Conservation (phyloP, 2,329 filamentous ascomycete species). For the Ceratocystis smalleyi region DNA sequence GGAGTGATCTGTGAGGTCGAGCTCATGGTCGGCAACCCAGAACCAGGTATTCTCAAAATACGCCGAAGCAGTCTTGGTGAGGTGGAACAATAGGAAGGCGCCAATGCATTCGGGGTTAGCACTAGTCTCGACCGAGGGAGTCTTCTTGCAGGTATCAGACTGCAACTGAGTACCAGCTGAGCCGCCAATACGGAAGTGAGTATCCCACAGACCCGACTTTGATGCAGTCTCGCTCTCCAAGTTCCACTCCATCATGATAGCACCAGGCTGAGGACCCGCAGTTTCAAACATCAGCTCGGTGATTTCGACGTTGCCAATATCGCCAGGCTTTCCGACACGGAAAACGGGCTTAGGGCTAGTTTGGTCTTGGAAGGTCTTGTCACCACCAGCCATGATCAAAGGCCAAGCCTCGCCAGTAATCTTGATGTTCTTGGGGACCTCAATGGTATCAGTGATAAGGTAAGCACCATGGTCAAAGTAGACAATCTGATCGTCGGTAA, state of each 20-base stretch:
- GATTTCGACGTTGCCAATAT: conserved; percentile 70
- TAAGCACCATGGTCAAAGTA: conserved; percentile 67
- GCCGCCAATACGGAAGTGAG: conserved; percentile 88
- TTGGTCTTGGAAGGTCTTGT: conserved; percentile 54
- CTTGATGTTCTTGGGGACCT: conserved; percentile 62
- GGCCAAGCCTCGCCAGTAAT: conserved; percentile 90
- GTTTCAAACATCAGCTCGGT: conserved; percentile 78
- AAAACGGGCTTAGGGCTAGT: conserved; percentile 69
- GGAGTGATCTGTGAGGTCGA: conserved; percentile 57
- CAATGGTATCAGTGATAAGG: conserved; percentile 52
- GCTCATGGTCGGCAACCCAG: conserved; percentile 82
- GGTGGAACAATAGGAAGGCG: conserved; percentile 54
- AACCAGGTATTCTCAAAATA: conserved; percentile 86
- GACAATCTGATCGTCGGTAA: conserved; percentile 47
- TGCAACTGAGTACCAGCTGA: conserved; percentile 71
- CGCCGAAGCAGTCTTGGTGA: conserved; percentile 45
- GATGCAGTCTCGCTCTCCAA: conserved; percentile 52
- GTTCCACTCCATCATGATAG: conserved; percentile 87
- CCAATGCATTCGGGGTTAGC: conserved; percentile 56
- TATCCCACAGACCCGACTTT: conserved; percentile 74
- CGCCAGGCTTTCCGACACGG: conserved; percentile 63
- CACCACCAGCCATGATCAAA: conserved; percentile 67
- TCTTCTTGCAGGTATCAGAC: conserved; percentile 64
- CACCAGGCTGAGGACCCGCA: conserved; percentile 66
- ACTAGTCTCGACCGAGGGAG: conserved; percentile 43